These are phyloP conservation scores for Pseudocercospora cruenta DNA, from an alignment of 2,329 filamentous ascomycete species.

Conservation along the genomic window DNA sequence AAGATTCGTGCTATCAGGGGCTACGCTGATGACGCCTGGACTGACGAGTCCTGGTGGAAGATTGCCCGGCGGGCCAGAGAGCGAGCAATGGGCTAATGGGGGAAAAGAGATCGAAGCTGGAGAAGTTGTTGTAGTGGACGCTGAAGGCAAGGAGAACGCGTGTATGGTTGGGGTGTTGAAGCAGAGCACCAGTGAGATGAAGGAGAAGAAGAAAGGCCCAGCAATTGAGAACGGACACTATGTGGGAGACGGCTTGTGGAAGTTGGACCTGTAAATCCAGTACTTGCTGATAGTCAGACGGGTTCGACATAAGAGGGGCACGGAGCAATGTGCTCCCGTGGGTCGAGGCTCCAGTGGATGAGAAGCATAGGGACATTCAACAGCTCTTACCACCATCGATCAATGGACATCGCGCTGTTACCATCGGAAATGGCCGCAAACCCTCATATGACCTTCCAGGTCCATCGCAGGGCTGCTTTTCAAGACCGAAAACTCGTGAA, in stretches of 20 bases:
- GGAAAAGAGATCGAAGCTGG: constrained; percentile 76
- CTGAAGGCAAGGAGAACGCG: constrained; percentile 90
- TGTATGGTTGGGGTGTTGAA: constrained; percentile 86
- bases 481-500: not conserved
- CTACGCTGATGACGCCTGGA: constrained; percentile 94
- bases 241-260: constrained; percentile 93
- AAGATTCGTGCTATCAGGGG: constrained; percentile 90
- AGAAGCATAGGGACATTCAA: not conserved
- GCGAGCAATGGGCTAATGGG: constrained; percentile 50
- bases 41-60: constrained; percentile 81
- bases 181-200: constrained; percentile 86
- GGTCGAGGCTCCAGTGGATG: not conserved
- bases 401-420: not conserved
- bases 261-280: constrained; percentile 54
- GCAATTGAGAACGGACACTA: constrained; percentile 94
- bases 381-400: not conserved
- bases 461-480: not conserved
- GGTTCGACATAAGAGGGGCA: not conserved
- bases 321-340: not conserved
- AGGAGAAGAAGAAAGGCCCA: constrained; percentile 89
- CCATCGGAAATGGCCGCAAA: not conserved
- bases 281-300: not conserved
- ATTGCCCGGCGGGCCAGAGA: constrained; percentile 61
- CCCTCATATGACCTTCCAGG: not conserved
- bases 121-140: constrained; percentile 82